Conservation (phyloP, 1,284 basidiomycete genomes). For the Gomphus sp. region DNA sequence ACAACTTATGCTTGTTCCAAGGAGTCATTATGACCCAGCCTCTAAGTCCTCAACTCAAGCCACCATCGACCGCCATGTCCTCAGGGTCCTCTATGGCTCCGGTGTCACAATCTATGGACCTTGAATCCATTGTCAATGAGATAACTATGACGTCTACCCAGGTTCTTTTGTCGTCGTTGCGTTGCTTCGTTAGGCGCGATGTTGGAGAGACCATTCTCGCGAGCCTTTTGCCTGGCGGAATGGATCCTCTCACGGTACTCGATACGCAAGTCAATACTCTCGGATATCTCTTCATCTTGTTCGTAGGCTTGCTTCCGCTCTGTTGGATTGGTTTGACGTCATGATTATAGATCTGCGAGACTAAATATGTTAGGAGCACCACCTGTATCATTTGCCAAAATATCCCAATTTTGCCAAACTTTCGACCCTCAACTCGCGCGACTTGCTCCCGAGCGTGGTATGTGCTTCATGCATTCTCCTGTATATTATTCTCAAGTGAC, state of each 20-base stretch:
- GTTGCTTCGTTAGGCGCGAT: slow-evolving; percentile 30
- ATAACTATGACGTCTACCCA: slow-evolving; percentile 30
- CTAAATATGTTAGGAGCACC: slow-evolving; percentile 25
- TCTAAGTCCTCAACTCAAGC: no score
- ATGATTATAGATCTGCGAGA: slow-evolving; percentile 39
- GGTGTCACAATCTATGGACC: slow-evolving; percentile 4
- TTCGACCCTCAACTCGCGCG: slow-evolving; percentile 56
- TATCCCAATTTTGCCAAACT: slow-evolving; percentile 45
- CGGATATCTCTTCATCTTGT: slow-evolving; percentile 64
- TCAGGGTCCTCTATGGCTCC: background rate
- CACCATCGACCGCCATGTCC: background rate
- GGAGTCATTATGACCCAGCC: no score
- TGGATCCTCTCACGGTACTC: slow-evolving; percentile 52
- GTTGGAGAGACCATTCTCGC: slow-evolving; percentile 39
- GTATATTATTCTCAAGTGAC: slow-evolving; percentile 1
- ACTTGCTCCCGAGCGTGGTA: slow-evolving; percentile 58
- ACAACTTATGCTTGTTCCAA: background rate
- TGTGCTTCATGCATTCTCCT: slow-evolving; percentile 11
- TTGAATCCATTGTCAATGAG: slow-evolving; percentile 34
- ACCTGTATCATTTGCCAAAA: slow-evolving; percentile 28
- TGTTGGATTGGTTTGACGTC: background rate
- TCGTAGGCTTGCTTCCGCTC: slow-evolving; percentile 18
- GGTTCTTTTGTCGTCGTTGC: slow-evolving; percentile 33
- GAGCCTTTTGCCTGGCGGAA: slow-evolving; percentile 37
- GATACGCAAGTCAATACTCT: slow-evolving; percentile 48